A percentile compares a stretch with the other conserved stretches of the same genome.
Conservation (phyloP, 2,329 filamentous ascomycete species). For the Phialophora verrucosa region DNA sequence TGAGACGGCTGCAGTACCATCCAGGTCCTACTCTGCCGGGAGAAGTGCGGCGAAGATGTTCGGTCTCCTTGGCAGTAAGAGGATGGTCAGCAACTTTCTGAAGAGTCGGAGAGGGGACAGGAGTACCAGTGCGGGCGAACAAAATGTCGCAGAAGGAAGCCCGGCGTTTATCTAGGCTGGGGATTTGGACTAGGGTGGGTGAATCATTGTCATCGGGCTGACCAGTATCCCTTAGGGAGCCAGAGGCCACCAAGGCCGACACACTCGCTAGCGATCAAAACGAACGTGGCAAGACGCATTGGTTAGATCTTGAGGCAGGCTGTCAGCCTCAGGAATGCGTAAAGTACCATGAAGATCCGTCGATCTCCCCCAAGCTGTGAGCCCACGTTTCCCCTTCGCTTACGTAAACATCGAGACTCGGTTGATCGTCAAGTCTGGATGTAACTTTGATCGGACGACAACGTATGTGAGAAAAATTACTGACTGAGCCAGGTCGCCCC, state of each 20-base stretch:
- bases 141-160: slow-evolving; percentile 19
- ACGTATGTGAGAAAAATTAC: not conserved
- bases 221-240: slow-evolving; percentile 12
- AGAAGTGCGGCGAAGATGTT: slow-evolving; percentile 29
- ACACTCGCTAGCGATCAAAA: not conserved
- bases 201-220: slow-evolving; percentile 1
- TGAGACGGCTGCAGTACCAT: slow-evolving; percentile 21
- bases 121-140: slow-evolving; percentile 22
- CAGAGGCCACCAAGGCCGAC: not conserved
- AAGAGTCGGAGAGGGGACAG: slow-evolving; percentile 32
- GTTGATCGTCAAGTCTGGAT: not conserved
- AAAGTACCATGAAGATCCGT: not conserved
- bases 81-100: slow-evolving; percentile 41
- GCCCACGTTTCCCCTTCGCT: not conserved
- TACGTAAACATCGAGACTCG: not conserved
- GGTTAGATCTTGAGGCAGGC: not conserved
- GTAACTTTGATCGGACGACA: not conserved
- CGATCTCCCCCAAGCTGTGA: not conserved
- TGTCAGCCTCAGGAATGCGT: not conserved
- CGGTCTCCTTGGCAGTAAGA: slow-evolving; percentile 31
- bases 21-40: slow-evolving; percentile 16
- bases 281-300: not conserved
- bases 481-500: not conserved
- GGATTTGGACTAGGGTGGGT: slow-evolving; percentile 1
- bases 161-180: slow-evolving; percentile 25